A percentile compares a stretch with the other conserved stretches of the same genome.
phyloP scores from a whole-genome alignment of 768 basidiomycete genomes.

The Suillus tomentosus region DNA sequence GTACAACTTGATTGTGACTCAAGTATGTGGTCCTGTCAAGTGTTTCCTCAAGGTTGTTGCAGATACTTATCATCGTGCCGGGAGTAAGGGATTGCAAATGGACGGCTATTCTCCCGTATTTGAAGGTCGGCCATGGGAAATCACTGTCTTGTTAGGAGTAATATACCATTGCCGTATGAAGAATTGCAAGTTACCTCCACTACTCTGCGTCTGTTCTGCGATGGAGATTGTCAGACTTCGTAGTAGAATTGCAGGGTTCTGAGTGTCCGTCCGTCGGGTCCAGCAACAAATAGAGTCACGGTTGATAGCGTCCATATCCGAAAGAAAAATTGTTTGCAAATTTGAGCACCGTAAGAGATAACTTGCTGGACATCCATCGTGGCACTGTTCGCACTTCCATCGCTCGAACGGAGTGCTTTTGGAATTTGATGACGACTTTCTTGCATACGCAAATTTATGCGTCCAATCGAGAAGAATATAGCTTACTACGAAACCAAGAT shows the following conservation, averaged over 20 bases:
- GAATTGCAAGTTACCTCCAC: neutral
- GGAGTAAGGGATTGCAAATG: conserved; percentile 2
- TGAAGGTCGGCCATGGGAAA: conserved; percentile 3
- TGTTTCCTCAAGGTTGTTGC: neutral
- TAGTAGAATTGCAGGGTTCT: neutral
- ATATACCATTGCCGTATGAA: neutral
- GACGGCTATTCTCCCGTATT: conserved; percentile 5
- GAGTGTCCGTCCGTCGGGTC: conserved; percentile 4
- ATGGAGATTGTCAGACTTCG: conserved; percentile 2
- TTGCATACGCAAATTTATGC: neutral
- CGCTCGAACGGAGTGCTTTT: neutral
- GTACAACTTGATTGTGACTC: conserved; percentile 1
- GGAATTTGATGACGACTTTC: neutral
- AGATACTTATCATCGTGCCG: neutral
- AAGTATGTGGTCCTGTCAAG: neutral
- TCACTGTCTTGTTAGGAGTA: conserved; percentile 7
- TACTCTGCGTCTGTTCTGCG: neutral
- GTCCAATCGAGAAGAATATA: neutral
- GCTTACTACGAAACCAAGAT: neutral
- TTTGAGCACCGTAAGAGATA: neutral
- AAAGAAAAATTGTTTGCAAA: neutral
- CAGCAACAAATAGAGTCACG: neutral
- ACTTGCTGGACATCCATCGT: neutral
- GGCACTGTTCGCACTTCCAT: neutral
- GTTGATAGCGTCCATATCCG: conserved; percentile 1